Evolutionary conservation across 192 early-diverging fungal genomes (phyloP), one percentile per base, ranked within the genome.

Genomic region (Linnemannia exigua): DNA sequence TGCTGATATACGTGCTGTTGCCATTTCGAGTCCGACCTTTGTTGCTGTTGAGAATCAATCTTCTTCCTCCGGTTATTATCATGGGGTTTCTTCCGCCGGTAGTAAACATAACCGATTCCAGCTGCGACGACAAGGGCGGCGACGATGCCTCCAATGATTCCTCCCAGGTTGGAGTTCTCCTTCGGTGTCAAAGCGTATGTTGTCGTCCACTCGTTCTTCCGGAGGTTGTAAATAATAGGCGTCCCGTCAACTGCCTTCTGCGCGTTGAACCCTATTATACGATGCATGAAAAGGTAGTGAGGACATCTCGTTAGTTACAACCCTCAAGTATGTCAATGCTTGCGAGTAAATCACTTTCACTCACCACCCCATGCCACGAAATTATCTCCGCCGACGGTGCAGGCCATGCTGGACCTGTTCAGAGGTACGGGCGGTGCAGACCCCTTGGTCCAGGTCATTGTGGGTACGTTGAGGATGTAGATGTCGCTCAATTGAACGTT

Each of bases 321-420:
- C n/a, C n/a, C n/a, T n/a, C n/a, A n/a, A n/a, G n/a, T n/a, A n/a
- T n/a, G n/a, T n/a, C n/a, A n/a, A n/a, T n/a, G n/a, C n/a, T n/a
- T n/a, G n/a, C n/a, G n/a, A n/a, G n/a, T n/a, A n/a, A n/a, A n/a
- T n/a, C n/a, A n/a, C n/a, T n/a, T n/a, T n/a, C n/a, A n/a, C 35
- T 41, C 50, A 72, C 70, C 70, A 25, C 70, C 70, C 70, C 70
- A 72, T 11, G 46, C 70, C 5, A 72, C 17, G 50, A 72, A 72
- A 17, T 72, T 72, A 48, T 72, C 70, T 51, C 70, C 70, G 8
- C 37, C 47, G 70, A 72, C 70, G n/a, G 70, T 48, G n/a, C 70
- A 72, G 15, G 70, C 70, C 70, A 72, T 72, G 35, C 25, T 44
- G 38, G 44, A 44, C 5, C 70, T 44, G 28, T 72, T 51, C n/a